Conservation (phyloP, 2,329 filamentous ascomycete species). For the Xylaria sp. region DNA sequence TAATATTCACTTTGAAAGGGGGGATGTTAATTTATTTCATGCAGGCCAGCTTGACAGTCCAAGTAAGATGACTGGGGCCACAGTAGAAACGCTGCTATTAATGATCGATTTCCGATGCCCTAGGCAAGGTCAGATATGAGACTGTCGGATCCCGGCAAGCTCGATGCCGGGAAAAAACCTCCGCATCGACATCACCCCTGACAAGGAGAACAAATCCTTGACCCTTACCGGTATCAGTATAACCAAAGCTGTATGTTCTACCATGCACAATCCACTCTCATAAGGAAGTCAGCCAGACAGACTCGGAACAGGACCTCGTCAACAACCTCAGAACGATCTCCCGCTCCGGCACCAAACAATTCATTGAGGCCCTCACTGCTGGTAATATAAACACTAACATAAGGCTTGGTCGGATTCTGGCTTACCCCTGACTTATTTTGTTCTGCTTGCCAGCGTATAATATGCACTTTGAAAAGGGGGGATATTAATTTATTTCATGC, state of each 20-base stretch:
- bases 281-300: constrained; percentile 46
- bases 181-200: constrained; percentile 97
- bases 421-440: too few relatives aligned
- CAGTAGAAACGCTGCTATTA: too few relatives aligned
- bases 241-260: constrained; percentile 93
- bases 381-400: constrained; percentile 61
- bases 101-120: too few relatives aligned
- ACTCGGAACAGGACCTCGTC: constrained; percentile 80
- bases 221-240: constrained; percentile 99
- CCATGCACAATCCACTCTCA: background rate
- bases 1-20: too few relatives aligned
- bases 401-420: too few relatives aligned
- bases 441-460: too few relatives aligned
- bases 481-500: too few relatives aligned
- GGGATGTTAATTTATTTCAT: too few relatives aligned
- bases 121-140: too few relatives aligned
- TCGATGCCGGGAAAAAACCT: constrained; percentile 98
- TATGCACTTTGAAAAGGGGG: too few relatives aligned
- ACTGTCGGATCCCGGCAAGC: constrained; percentile 82
- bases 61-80: too few relatives aligned
- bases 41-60: too few relatives aligned
- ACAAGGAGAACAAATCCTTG: constrained; percentile 97
- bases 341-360: constrained; percentile 99
- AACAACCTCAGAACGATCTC: constrained; percentile 99
- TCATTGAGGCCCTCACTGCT: constrained; percentile 99